Base-by-base conservation (phyloP, 257 asterid genomes). In the Leptodermis oblonga region DNA sequence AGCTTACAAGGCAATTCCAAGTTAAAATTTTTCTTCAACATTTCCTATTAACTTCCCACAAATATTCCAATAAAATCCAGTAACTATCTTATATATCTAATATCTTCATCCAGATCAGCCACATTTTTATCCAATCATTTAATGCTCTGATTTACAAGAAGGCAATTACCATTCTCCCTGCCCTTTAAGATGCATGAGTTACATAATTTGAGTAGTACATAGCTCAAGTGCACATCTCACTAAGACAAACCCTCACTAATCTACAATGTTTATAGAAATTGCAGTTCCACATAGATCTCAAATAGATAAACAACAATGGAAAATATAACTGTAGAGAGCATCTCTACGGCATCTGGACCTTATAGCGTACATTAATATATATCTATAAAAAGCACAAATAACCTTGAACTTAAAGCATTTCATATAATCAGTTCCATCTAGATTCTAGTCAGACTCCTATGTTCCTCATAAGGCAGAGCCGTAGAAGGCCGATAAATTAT, bases 151-250 rank as follows among this genome's bases (percentile, higher is more conserved):
- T 30, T 7, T 22, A 51, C 69, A 43, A 25, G 41, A 17, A 67
- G 49, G 48, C 25, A 67, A 43, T 31, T n/a, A 48, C 36, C 52
- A 26, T 0, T 33, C 52, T 22, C 3, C 7, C 45, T 48, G 37
- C 61, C 5, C 58, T 67, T 10, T 26, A 31, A 48, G 39, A 52
- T 53, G 52, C 7, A 12, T 18, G 37, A 68, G 14, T 45, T 13
- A 22, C 52, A 68, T 34, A 68, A 52, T 37, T 1, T 67, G 49
- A 67, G 28, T 18, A 67, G 23, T 67, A 48, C 71, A 65, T 28
- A 9, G 0, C 9, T 39, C 22, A 30, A 67, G 13, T n/a, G 60
- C 60, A 20, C 25, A 53, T 6, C 36, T 25, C 36, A 10, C 30
- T 52, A 23, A 52, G 58, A 5, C 49, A n/a, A 52, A 30, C n/a